Base-by-base conservation (phyloP, 805 yeast species). In the Ogataea glucozyma region DNA sequence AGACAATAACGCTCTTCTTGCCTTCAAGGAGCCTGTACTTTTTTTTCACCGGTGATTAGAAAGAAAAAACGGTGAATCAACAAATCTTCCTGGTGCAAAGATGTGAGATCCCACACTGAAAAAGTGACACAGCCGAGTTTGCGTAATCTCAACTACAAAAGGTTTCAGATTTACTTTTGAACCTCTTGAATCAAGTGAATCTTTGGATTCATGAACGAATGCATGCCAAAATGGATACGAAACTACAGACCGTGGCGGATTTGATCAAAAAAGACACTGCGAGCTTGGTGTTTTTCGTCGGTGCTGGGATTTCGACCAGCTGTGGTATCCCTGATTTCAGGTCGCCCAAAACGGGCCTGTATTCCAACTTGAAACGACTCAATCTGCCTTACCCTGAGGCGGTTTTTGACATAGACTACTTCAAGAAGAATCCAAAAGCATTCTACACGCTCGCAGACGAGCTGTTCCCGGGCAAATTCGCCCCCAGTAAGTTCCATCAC, bases 271-370 rank as follows among this genome's bases (percentile, higher is more conserved):
- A 52, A 24, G 57, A 60, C 8, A 47, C 46, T 6, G 29, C 56
- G 4, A 75, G 76, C 49, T 75, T 83, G 5, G 76, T 82, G 0
- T 81, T 85, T 55, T 76, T 85, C 66, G 83, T 82, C 7, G 99
- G 99, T 1, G 99, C 99, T 0, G 99, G 99, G 1, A 81, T 89
- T 29, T 88, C 97, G 2, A 91, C 98, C 0, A 72, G 86, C 3
- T 89, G 95, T 35, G 99, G 98, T 0, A 91, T 90, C 34, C 99
- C 98, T 0, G 99, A 91, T 62, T 91, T 91, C 62, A 72, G 98
- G 52, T 81, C 95, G 14, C 97, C 97, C 1, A 76, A 79, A 31
- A 91, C 98, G 1, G 95, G 95, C 0, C 73, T 91, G 6, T 91
- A 91, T 57, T 78, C 89, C 49, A 91, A 91, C 60, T 69, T 91